Evolutionary conservation across 352 stramenopile species (phyloP).

Genomic region (Phytopythium aichiense): DNA sequence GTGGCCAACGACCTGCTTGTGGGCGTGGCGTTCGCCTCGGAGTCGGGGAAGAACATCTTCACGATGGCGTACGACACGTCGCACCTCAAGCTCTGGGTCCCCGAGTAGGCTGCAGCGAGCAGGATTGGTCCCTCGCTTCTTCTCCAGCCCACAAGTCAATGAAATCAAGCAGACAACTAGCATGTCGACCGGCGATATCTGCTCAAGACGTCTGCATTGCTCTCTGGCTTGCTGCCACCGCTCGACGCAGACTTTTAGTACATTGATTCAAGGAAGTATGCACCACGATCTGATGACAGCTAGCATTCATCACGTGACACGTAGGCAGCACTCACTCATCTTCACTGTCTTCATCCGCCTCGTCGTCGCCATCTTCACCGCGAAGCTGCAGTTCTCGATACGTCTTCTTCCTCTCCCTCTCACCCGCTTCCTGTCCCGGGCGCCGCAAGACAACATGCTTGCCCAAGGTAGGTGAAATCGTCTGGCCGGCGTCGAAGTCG

Average conservation of each 20-base stretch:
- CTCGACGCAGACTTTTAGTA: not conserved
- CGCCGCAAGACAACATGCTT: constrained; percentile 18
- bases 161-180: not conserved
- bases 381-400: not conserved
- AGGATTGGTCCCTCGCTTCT: not conserved
- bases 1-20: constrained; percentile 62
- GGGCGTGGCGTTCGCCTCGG: constrained; percentile 41
- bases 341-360: not conserved
- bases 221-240: not conserved
- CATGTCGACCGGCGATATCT: not conserved
- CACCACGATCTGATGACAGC: no score
- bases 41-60: constrained; percentile 38
- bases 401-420: constrained; percentile 18
- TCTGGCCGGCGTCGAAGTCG: constrained; percentile 11
- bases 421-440: constrained; percentile 4
- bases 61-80: constrained; percentile 62
- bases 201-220: not conserved
- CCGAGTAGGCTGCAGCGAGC: constrained; percentile 25
- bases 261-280: no score
- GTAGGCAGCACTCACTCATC: no score
- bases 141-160: not conserved
- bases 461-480: constrained; percentile 10
- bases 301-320: no score
- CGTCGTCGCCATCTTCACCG: not conserved
- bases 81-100: constrained; percentile 68